A percentile compares a stretch with the other conserved stretches of the same genome.
Conservation (phyloP, 2,329 filamentous ascomycete genomes). For the Passalora sequoiae region DNA sequence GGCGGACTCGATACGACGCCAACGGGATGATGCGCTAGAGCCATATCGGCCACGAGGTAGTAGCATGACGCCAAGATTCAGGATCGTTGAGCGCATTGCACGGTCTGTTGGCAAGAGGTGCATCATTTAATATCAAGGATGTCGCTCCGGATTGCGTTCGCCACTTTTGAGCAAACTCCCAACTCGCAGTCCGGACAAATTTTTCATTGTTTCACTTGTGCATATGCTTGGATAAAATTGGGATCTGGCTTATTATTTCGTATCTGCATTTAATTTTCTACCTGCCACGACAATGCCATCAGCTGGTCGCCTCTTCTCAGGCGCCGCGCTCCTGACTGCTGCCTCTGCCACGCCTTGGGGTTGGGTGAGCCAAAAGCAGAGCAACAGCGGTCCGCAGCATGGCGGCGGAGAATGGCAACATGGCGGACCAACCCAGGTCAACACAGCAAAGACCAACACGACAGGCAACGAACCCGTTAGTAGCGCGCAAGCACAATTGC, state of each 20-base stretch:
- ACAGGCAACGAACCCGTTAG: slow-evolving; percentile 10
- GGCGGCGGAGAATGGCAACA: background rate
- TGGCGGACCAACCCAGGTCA: slow-evolving; percentile 1
- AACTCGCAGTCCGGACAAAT: no score
- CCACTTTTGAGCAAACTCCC: no score
- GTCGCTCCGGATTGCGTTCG: background rate
- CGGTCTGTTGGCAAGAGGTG: background rate
- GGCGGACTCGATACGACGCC: background rate
- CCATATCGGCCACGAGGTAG: slow-evolving; percentile 2
- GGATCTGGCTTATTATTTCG: no score
- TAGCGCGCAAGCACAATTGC: background rate
- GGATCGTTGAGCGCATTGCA: background rate
- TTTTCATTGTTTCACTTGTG: no score
- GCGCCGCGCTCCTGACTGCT: slow-evolving; percentile 1
- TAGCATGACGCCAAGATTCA: slow-evolving; percentile 1
- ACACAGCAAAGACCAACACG: slow-evolving; percentile 11
- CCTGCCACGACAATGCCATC: background rate
- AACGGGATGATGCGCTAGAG: background rate
- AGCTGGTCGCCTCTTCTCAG: background rate
- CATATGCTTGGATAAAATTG: no score
- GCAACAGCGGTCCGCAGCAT: no score
- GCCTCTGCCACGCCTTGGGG: background rate
- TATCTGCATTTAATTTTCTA: no score
- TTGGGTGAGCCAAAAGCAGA: no score
- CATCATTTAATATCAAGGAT: background rate